Evolutionary conservation across 108 stramenopile genomes (phyloP), one percentile per base, ranked within the genome.

Genomic region (Cyclotella sp.): DNA sequence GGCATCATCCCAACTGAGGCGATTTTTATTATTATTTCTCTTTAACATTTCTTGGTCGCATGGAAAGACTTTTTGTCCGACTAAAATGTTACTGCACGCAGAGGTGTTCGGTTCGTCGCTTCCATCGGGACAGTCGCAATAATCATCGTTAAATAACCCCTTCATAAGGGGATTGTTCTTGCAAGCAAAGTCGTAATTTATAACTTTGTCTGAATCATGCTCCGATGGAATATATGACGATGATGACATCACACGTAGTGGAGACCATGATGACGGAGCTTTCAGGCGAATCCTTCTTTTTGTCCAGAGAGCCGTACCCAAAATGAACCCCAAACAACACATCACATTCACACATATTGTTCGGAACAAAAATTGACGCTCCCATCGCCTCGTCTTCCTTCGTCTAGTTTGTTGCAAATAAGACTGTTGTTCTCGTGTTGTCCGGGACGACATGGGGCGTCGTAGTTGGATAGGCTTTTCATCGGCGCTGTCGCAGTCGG

Each of bases 91-190:
- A 7, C 82, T 77, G 71, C 91, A 93, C 0, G 91, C 91, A 18
- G 91, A 86, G 14, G 91, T 90, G 7, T 66, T 45, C 5, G 85
- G 73, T 68, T 93, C 91, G 72, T 93, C 91, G 34, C 68, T 81
- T 41, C 91, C 91, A 79, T 93, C 88, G 7, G 76, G 72, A 65
- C 91, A 93, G 81, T 93, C 91, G 59, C 91, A 93, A 44, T 90
- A 93, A 76, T 90, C 85, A 72, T 93, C 91, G 72, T 93, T 93
- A 14, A 83, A 15, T 64, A 81, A 43, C 9, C 88, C 91, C 47
- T 26, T 34, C 9, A 67, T 22, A 0, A 27, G 1, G 11, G 70
- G 70, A 57, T 79, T 29, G 42, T 16, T 52, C 12, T 12, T 46
- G 65, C 78, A 79, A 0, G 11, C 14, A 47, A 79, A 79, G 63